A percentile compares a stretch with the other conserved stretches of the same genome.
These are phyloP conservation scores for Penicillium sp. DNA, from an alignment of 2,329 filamentous ascomycete species.

Conservation along the genomic window DNA sequence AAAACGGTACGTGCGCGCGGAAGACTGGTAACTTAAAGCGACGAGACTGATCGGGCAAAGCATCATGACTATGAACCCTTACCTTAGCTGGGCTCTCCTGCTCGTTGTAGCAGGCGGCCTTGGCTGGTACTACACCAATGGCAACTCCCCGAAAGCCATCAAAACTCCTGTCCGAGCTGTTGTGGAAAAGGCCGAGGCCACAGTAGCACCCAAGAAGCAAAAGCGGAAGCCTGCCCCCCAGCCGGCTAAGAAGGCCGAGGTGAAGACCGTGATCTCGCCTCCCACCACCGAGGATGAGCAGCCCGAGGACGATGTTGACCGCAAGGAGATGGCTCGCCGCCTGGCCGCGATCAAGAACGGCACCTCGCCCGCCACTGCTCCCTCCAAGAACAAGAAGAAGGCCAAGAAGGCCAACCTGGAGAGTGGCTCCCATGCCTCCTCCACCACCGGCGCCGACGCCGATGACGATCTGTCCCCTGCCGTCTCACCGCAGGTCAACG, in stretches of 20 bases:
- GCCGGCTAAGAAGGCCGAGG: conserved; percentile 30
- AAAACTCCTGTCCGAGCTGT: conserved; percentile 31
- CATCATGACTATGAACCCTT: conserved; percentile 43
- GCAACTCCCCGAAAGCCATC: conserved; percentile 27
- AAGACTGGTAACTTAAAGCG: not conserved
- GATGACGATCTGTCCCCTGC: conserved; percentile 77
- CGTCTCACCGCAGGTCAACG: conserved; percentile 61
- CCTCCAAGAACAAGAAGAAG: conserved; percentile 57
- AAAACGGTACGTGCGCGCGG: conserved; percentile 10
- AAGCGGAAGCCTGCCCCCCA: conserved; percentile 40
- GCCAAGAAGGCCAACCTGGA: conserved; percentile 67
- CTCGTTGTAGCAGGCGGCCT: conserved; percentile 43
- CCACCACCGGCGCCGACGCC: conserved; percentile 71
- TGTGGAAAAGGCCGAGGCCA: conserved; percentile 37
- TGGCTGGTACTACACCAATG: conserved; percentile 45
- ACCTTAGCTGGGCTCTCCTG: conserved; percentile 46
- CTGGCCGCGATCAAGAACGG: conserved; percentile 71
- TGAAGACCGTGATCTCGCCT: conserved; percentile 31
- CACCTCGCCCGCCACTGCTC: conserved; percentile 52
- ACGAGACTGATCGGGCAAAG: conserved; percentile 10
- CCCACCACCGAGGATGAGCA: conserved; percentile 31
- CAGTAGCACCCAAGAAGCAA: conserved; percentile 39
- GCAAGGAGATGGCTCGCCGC: conserved; percentile 74
- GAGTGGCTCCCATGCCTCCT: conserved; percentile 62
- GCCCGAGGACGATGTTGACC: conserved; percentile 63